Evolutionary conservation across 306 rosid species (phyloP).

Genomic region (Lathyrus sativus): DNA sequence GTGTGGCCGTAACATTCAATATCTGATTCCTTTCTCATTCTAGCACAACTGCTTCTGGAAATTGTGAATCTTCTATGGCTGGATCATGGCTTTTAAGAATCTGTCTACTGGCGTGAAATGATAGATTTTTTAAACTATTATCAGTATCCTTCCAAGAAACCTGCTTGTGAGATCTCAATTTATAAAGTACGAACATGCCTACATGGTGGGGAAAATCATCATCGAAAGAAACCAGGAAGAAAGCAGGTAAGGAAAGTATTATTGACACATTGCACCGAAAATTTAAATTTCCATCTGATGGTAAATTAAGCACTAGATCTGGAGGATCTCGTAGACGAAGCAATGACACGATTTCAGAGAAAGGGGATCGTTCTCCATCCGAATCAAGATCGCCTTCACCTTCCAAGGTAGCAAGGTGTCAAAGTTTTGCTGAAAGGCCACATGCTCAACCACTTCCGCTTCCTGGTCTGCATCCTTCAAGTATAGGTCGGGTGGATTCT

Average conservation of each 20-base stretch:
- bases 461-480: conserved; percentile 72
- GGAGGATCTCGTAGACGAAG: conserved; percentile 64
- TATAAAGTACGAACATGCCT: conserved; percentile 64
- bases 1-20: conserved; percentile 1
- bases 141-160: conserved; percentile 37
- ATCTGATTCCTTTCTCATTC: conserved; percentile 26
- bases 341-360: conserved; percentile 87
- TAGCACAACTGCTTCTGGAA: conserved; percentile 37
- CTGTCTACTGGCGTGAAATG: conserved; percentile 39
- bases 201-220: conserved; percentile 89
- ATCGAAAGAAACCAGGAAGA: conserved; percentile 90
- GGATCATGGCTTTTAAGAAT: conserved; percentile 35
- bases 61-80: conserved; percentile 39
- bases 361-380: conserved; percentile 69
- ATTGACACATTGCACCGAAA: conserved; percentile 74
- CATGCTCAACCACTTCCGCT: conserved; percentile 94
- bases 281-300: conserved; percentile 73
- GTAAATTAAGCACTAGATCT: conserved; percentile 58
- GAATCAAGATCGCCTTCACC: conserved; percentile 92
- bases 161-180: conserved; percentile 35
- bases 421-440: conserved; percentile 89
- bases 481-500: conserved; percentile 78
- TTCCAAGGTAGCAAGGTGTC: conserved; percentile 90
- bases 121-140: conserved; percentile 39
- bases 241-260: conserved; percentile 77